Conservation (phyloP, 495 filamentous ascomycete genomes). For the Hyphodiscus hymeniophilus region DNA sequence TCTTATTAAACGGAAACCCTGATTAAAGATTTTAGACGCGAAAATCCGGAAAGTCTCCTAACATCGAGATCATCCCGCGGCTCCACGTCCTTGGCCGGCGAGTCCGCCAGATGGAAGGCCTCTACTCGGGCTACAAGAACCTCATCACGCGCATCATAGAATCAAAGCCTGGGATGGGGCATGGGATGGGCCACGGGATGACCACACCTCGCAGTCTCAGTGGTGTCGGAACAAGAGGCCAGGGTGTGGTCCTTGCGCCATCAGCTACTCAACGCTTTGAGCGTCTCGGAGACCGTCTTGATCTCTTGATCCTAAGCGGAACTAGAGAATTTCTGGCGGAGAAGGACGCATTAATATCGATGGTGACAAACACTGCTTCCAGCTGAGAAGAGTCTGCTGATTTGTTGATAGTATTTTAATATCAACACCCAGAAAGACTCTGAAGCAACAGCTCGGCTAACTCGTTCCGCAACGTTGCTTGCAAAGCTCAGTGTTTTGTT, state of each 20-base stretch:
- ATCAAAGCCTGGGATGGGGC: too few species aligned
- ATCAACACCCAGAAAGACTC: constrained; percentile 80
- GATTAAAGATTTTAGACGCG: constrained; percentile 8
- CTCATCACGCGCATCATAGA: constrained; percentile 68
- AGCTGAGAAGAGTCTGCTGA: too few species aligned
- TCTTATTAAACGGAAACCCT: neutral
- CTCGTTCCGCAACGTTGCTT: constrained; percentile 74
- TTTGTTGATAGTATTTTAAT: constrained; percentile 63
- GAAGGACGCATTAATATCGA: constrained; percentile 67
- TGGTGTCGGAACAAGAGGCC: constrained; percentile 26
- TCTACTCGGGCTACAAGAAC: constrained; percentile 72
- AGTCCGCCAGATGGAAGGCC: constrained; percentile 66
- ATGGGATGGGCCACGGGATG: neutral
- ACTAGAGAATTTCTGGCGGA: constrained; percentile 72
- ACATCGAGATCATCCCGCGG: constrained; percentile 29
- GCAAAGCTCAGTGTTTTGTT: constrained; percentile 81
- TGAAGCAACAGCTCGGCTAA: constrained; percentile 67
- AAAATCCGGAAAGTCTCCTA: constrained; percentile 13
- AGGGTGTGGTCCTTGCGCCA: constrained; percentile 50
- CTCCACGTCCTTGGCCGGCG: constrained; percentile 53
- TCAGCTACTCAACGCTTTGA: constrained; percentile 68
- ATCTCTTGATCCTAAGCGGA: constrained; percentile 71
- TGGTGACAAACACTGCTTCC: constrained; percentile 26
- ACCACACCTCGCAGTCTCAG: constrained; percentile 7
- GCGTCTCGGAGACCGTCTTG: constrained; percentile 64